Conservation (phyloP, 768 basidiomycete species). For the Pisolithus microcarpus region DNA sequence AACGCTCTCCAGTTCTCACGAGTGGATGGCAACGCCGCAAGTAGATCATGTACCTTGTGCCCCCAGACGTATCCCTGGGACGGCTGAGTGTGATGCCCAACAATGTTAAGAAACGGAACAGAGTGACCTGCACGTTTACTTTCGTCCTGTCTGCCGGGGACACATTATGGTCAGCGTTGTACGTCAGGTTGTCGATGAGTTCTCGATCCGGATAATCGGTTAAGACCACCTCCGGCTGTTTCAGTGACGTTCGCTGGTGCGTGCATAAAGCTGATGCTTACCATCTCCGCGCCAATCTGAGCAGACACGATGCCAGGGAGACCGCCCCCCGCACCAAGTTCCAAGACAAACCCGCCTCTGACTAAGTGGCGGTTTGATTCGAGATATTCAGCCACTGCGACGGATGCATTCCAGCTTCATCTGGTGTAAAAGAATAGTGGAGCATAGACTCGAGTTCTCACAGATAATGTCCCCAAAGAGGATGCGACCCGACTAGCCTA, state of each 20-base stretch:
- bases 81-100: neutral
- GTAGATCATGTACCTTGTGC: slow-evolving; percentile 31
- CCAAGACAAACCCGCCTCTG: slow-evolving; percentile 50
- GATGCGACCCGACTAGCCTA: slow-evolving; percentile 69
- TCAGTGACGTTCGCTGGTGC: neutral
- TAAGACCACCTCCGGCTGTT: slow-evolving; percentile 52
- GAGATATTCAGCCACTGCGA: slow-evolving; percentile 63
- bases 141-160: slow-evolving; percentile 9
- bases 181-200: slow-evolving; percentile 66
- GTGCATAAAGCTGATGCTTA: slow-evolving; percentile 17
- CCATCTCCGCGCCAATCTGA: slow-evolving; percentile 63
- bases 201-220: slow-evolving; percentile 88
- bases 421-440: neutral
- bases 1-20: slow-evolving; percentile 35
- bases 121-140: slow-evolving; percentile 29
- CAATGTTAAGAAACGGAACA: slow-evolving; percentile 24
- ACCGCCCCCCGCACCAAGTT: slow-evolving; percentile 91
- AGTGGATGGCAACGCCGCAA: slow-evolving; percentile 22
- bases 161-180: slow-evolving; percentile 63
- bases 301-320: slow-evolving; percentile 75
- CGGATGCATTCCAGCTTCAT: slow-evolving; percentile 73
- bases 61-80: slow-evolving; percentile 82
- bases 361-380: slow-evolving; percentile 48
- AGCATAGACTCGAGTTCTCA: slow-evolving; percentile 23
- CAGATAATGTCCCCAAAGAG: slow-evolving; percentile 79